phyloP scores from a whole-genome alignment of 495 filamentous ascomycete genomes.

The Aspergillus olivimuriae region DNA sequence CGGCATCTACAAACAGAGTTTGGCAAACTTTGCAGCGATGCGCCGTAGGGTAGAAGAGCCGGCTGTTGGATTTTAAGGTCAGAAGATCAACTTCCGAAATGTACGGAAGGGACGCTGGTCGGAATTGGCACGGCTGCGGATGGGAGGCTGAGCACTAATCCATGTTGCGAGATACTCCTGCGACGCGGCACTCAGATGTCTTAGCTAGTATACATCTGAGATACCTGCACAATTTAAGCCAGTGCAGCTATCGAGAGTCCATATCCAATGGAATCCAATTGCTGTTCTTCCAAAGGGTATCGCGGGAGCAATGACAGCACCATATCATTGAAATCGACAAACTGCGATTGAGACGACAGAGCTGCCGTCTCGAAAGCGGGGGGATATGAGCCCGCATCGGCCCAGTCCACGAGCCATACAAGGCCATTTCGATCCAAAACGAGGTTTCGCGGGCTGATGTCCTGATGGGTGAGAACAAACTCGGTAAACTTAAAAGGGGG shows the following conservation, averaged over 20 bases:
- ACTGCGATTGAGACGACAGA: slow-evolving; percentile 14
- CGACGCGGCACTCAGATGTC: no score
- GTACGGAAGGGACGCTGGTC: no score
- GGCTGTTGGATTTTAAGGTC: no score
- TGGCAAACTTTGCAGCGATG: no score
- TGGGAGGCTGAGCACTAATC: no score
- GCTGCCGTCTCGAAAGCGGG: slow-evolving; percentile 15
- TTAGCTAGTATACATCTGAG: neutral
- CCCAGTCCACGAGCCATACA: slow-evolving; percentile 25
- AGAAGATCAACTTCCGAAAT: no score
- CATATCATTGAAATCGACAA: slow-evolving; percentile 15
- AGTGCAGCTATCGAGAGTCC: slow-evolving; percentile 53
- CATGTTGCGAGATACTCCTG: no score
- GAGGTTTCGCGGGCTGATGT: slow-evolving; percentile 25
- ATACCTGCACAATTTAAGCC: slow-evolving; percentile 3
- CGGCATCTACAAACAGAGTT: no score
- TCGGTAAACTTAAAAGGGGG: slow-evolving; percentile 14
- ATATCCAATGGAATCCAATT: slow-evolving; percentile 17
- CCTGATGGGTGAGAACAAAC: slow-evolving; percentile 22
- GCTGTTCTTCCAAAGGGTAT: slow-evolving; percentile 11
- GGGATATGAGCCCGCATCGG: slow-evolving; percentile 22
- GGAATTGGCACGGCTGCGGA: no score
- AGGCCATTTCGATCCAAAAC: slow-evolving; percentile 15
- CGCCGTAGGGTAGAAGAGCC: no score
- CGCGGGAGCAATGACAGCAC: slow-evolving; percentile 14